Base-by-base conservation (phyloP, 257 asterid species). In the Solanum chilense region DNA sequence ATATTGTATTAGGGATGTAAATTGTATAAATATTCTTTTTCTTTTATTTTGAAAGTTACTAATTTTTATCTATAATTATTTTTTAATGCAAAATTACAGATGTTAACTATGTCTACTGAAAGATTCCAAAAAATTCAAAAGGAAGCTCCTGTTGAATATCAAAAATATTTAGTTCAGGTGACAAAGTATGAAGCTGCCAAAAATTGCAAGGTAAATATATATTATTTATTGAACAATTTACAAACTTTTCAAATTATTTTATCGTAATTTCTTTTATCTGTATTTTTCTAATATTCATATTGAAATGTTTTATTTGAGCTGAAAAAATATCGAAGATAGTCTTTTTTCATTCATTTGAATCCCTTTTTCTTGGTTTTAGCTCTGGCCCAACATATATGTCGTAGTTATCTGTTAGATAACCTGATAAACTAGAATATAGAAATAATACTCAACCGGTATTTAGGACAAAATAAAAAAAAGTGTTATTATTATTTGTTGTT, bases 101-200 rank as follows among this genome's bases (percentile, higher is more conserved):
- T 96, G 99, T 89, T 96, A 82, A 94, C 99, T 64, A 86, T 16
- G 41, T 91, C 99, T 16, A 85, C 95, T 2, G 99, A 95, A 80
- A 92, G 99, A 89, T 95, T 96, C 90, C 91, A 90, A 85, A 94
- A 90, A n/a, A 92, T 96, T 52, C 97, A 92, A 90, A 92, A 94
- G 85, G 99, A 96, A 90, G 98, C 98, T 69, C 91, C 95, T 9
- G 83, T 73, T 33, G 98, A 94, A 9, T 87, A 85, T 73, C 96
- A 92, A 56, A 94, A 94, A 87, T 85, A 92, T 81, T 89, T 96
- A 64, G 97, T 96, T 82, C 99, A 95, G 76, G 94, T 96, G 47
- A 95, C 98, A 0, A 95, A 94, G 91, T 95, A 96, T 87, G 95
- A 94, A 87, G 97, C 98, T 58, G 99, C 97, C 80, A 94, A 91